Evolutionary conservation across 805 yeast species (phyloP), one percentile per base, ranked within the genome.

Genomic region (Saccharomycopsis sp.): DNA sequence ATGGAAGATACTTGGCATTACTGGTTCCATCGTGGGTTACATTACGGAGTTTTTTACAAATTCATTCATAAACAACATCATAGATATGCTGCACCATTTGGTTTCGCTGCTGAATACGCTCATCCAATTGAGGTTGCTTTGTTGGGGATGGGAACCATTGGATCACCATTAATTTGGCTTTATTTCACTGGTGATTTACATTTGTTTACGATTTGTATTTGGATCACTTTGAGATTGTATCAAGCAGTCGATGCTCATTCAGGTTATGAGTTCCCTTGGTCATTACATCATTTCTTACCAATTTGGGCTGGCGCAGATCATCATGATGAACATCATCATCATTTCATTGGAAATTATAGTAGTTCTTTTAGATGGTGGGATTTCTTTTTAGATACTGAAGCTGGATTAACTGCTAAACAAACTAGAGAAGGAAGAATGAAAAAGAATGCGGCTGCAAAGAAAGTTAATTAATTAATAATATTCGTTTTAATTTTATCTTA

Each of bases 281-380:
- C 89, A 5, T 68, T 84, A 57, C 85, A 82, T 62, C 81, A 82
- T 60, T 72, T 84, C 61, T 59, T 84, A 40, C 89, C 90, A 21
- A 68, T 84, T 61, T 82, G 90, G 90, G 87, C 90, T 4, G 90
- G 90, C 43, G 89, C 89, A 19, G 88, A 79, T 54, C 90, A 83
- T 64, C 90, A 84, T 59, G 93, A 84, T 61, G 85, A 79, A 62
- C 93, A 84, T 59, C 93, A 84, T 60, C 85, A 79, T 59, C 81
- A 75, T 65, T 84, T 84, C 61, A 76, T 80, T 52, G 93, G 93
- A 45, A 81, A 83, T 59, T 84, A 81, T 61, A 81, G 89, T n/a
- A 79, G 86, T 34, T 75, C 84, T 24, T 85, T 85, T 73, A 75
- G 89, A 61, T 79, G 85, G 77, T 83, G 87, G 84, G 93, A 84